Base-by-base conservation (phyloP, 129 eudicot genomes). In the Tagetes erecta region DNA sequence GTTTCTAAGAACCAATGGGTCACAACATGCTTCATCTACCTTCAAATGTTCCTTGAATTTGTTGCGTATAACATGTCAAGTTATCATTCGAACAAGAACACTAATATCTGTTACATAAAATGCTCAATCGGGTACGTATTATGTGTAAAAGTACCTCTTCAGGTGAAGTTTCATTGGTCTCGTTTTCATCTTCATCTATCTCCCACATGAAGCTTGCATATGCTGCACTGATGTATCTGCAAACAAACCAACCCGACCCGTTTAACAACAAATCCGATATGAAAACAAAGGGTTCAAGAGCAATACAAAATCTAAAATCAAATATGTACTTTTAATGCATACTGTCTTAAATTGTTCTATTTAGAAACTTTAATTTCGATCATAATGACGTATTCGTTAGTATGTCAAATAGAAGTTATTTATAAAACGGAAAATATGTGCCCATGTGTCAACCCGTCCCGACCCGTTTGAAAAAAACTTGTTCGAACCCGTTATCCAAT, bases 161-260 rank as follows among this genome's bases (percentile, higher is more conserved):
- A 33, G 42, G 56, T 6, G 65, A 8, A 73, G 58, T 76, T 56
- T 87, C 90, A n/a, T 68, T 68, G 36, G 81, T 87, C 39, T 76
- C 81, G 13, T 78, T 82, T 3, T 75, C 83, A 2, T 78, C 71
- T 1, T 86, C 95, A 41, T 84, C 96, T 71, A 81, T 76, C 55
- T 90, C 89, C 98, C 98, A 93, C 33, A 93, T 80, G 83, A 93
- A 93, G 71, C 90, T 83, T 73, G 96, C 98, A 78, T 90, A 86
- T 70, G 96, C 97, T 38, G 91, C 98, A 70, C 83, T 92, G 67
- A 90, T 87, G 71, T 86, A 36, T 67, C 98, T 93, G 89, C 51
- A 79, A 76, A 78, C 59, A 74, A 45, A 4, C 59, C 59, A 55
- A 53, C 35, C 34, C 59, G 6, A 55, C 35, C 60, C 35, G 7